Evolutionary conservation across 2,329 filamentous ascomycete species (phyloP).

Genomic region (Pseudophaeomoniella oleicola): DNA sequence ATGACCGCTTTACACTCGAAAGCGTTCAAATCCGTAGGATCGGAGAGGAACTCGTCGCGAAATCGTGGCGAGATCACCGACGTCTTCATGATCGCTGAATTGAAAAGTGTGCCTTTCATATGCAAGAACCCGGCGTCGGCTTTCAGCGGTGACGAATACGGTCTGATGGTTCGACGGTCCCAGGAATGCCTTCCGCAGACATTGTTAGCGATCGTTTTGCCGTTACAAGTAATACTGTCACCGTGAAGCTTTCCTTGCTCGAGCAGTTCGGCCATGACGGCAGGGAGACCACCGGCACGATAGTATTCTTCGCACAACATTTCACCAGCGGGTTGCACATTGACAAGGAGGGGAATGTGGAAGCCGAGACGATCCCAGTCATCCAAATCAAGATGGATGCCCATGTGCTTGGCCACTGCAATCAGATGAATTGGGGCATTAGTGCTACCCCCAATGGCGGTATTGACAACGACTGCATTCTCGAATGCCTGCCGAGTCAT

Average conservation of each 20-base stretch:
- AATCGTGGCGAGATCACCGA: slow-evolving; percentile 34
- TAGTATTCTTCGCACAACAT: slow-evolving; percentile 43
- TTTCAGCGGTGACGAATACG: slow-evolving; percentile 30
- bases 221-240: slow-evolving; percentile 30
- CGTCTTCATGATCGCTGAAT: slow-evolving; percentile 35
- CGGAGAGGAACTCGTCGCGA: slow-evolving; percentile 28
- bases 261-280: slow-evolving; percentile 30
- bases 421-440: slow-evolving; percentile 43
- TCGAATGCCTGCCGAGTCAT: slow-evolving; percentile 41
- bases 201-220: slow-evolving; percentile 31
- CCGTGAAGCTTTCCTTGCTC: slow-evolving; percentile 31
- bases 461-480: slow-evolving; percentile 40
- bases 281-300: slow-evolving; percentile 36
- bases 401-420: slow-evolving; percentile 35
- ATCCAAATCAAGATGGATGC: slow-evolving; percentile 27
- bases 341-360: slow-evolving; percentile 31
- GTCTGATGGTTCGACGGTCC: slow-evolving; percentile 27
- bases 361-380: slow-evolving; percentile 34
- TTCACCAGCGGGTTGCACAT: slow-evolving; percentile 38
- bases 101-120: slow-evolving; percentile 31
- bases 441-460: slow-evolving; percentile 41
- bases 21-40: too few relatives aligned
- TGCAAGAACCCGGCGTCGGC: slow-evolving; percentile 30
- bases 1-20: too few relatives aligned
- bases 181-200: slow-evolving; percentile 28